These are phyloP conservation scores for Wallacemonas sp. DNA, from an alignment of 208 protist genomes.

Conservation along the genomic window DNA sequence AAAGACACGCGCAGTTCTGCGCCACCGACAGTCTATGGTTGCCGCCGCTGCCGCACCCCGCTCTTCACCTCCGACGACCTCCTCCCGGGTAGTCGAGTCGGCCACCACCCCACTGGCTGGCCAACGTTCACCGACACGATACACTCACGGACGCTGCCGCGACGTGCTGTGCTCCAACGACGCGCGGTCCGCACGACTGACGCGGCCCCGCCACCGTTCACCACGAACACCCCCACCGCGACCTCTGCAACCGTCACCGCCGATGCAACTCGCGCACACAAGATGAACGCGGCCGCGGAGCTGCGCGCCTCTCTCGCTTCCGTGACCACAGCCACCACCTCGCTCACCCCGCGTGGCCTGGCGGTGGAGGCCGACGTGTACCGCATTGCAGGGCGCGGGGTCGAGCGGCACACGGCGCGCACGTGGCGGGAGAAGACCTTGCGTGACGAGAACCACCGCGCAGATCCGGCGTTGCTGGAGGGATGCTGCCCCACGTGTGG, in stretches of 20 bases:
- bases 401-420: constrained; percentile 13
- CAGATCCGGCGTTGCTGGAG: constrained; percentile 35
- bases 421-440: constrained; percentile 65
- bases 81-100: neutral
- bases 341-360: constrained; percentile 37
- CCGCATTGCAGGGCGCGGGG: constrained; percentile 12
- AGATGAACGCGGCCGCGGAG: neutral
- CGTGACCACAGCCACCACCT: neutral
- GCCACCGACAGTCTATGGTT: neutral
- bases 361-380: constrained; percentile 53
- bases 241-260: neutral
- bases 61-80: neutral
- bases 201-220: constrained; percentile 3
- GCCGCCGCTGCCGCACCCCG: neutral
- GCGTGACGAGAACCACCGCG: constrained; percentile 62
- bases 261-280: neutral
- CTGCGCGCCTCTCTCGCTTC: neutral
- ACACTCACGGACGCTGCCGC: constrained; percentile 30
- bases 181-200: constrained; percentile 5
- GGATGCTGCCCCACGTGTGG: constrained; percentile 49
- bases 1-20: too few relatives aligned
- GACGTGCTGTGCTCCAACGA: constrained; percentile 28
- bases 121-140: constrained; percentile 15
- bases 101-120: neutral
- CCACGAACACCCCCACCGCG: too few relatives aligned